phyloP scores from a whole-genome alignment of 2,329 filamentous ascomycete species.

The Colletotrichum ledebouriae region DNA sequence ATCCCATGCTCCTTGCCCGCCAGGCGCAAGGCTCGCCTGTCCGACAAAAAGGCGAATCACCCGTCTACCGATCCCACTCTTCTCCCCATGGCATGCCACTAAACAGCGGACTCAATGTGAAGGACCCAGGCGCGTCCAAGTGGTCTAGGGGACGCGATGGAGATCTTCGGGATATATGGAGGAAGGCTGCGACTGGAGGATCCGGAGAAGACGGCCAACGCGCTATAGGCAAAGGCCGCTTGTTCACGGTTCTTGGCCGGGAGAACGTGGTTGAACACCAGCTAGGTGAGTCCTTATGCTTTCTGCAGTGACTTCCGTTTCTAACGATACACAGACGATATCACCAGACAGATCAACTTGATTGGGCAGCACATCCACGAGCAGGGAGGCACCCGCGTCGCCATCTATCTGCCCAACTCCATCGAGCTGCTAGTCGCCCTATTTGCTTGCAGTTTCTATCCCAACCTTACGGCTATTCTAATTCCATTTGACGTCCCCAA shows the following conservation, averaged over 20 bases:
- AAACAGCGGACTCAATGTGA: conserved; percentile 83
- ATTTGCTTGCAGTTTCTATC: conserved; percentile 91
- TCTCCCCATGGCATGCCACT: conserved; percentile 88
- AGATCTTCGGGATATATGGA: conserved; percentile 93
- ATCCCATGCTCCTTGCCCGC: conserved; percentile 89
- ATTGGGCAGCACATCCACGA: conserved; percentile 83
- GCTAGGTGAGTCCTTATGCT: conserved; percentile 59
- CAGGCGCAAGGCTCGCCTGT: conserved; percentile 85
- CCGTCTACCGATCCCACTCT: conserved; percentile 86
- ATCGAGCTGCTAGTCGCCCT: conserved; percentile 86
- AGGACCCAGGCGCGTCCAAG: conserved; percentile 82
- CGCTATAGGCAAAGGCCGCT: conserved; percentile 73
- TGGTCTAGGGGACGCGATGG: conserved; percentile 89
- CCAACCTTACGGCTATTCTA: conserved; percentile 82
- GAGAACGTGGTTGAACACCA: conserved; percentile 81
- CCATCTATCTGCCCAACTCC: conserved; percentile 93
- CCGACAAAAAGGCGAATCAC: conserved; percentile 86
- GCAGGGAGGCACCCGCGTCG: conserved; percentile 81
- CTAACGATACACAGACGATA: conserved; percentile 64
- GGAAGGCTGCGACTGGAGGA: conserved; percentile 75
- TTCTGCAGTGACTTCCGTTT: not conserved
- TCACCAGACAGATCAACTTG: conserved; percentile 89
- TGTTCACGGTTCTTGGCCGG: conserved; percentile 84
- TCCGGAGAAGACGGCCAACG: conserved; percentile 72
- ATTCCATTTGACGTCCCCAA: conserved; percentile 85